Conservation (phyloP, 2,329 filamentous ascomycete species). For the Harringtonia lauricola region DNA sequence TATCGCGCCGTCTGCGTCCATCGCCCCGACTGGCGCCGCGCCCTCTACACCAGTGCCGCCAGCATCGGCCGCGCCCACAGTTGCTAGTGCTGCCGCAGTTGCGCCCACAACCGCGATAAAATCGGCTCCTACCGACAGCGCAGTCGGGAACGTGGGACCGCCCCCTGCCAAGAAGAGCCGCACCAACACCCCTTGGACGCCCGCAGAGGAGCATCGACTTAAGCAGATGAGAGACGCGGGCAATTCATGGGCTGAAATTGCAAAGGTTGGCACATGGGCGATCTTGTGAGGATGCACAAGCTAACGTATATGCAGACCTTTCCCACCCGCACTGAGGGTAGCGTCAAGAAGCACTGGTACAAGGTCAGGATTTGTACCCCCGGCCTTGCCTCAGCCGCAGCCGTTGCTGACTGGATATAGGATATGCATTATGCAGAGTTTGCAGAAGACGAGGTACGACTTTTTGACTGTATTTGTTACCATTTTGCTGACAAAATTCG, state of each 20-base stretch:
- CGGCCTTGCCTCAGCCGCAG: too few relatives aligned
- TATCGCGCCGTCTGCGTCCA: slow-evolving; percentile 13
- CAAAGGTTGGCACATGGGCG: slow-evolving; percentile 56
- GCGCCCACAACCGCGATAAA: slow-evolving; percentile 8
- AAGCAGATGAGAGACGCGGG: slow-evolving; percentile 92
- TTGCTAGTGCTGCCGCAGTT: slow-evolving; percentile 10
- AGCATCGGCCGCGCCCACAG: slow-evolving; percentile 10
- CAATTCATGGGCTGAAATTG: slow-evolving; percentile 95
- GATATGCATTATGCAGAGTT: slow-evolving; percentile 99
- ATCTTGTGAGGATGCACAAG: background rate
- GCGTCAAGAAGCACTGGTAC: slow-evolving; percentile 99
- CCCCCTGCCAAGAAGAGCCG: slow-evolving; percentile 78
- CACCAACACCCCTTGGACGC: slow-evolving; percentile 98
- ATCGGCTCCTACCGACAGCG: slow-evolving; percentile 8
- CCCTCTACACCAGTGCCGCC: slow-evolving; percentile 24
- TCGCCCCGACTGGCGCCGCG: slow-evolving; percentile 18
- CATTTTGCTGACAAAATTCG: background rate
- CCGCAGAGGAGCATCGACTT: slow-evolving; percentile 80
- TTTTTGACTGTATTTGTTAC: slow-evolving; percentile 2
- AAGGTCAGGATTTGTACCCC: slow-evolving; percentile 56
- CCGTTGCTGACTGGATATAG: slow-evolving; percentile 28
- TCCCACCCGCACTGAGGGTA: slow-evolving; percentile 85
- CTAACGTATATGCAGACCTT: slow-evolving; percentile 53
- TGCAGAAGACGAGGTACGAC: slow-evolving; percentile 81
- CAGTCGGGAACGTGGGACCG: slow-evolving; percentile 23